A percentile compares a stretch with the other conserved stretches of the same genome.
phyloP scores from a whole-genome alignment of 2,329 filamentous ascomycete genomes.

The Fonsecaea pedrosoi region DNA sequence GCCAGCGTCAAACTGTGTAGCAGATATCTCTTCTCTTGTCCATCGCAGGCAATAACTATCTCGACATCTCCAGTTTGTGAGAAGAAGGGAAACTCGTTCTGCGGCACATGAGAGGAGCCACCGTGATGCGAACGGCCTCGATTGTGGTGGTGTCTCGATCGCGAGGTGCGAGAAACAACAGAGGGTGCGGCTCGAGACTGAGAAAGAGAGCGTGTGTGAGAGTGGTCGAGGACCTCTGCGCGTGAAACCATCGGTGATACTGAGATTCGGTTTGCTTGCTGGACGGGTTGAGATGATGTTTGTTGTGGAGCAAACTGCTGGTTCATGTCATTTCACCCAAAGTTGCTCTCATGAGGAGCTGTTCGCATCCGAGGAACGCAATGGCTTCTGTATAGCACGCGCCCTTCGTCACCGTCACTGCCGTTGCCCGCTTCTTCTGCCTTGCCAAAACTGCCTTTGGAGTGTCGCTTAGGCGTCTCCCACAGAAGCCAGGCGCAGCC shows the following conservation, averaged over 20 bases:
- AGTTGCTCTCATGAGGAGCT: slow-evolving; percentile 4
- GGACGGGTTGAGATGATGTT: slow-evolving; percentile 10
- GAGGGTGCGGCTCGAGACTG: slow-evolving; percentile 62
- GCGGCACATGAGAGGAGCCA: slow-evolving; percentile 73
- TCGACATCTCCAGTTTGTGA: slow-evolving; percentile 91
- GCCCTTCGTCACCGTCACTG: slow-evolving; percentile 9
- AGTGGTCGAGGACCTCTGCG: slow-evolving; percentile 57
- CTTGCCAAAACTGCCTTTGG: not conserved
- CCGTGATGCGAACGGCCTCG: slow-evolving; percentile 83
- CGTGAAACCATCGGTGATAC: slow-evolving; percentile 49
- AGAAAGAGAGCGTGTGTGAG: slow-evolving; percentile 40
- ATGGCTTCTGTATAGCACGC: not conserved
- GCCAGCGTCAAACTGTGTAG: slow-evolving; percentile 86
- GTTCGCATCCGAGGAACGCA: slow-evolving; percentile 1
- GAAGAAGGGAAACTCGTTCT: slow-evolving; percentile 94
- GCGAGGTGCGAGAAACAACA: slow-evolving; percentile 68
- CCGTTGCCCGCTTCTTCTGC: slow-evolving; percentile 5
- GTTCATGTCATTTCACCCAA: slow-evolving; percentile 18
- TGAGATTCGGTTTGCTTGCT: slow-evolving; percentile 19
- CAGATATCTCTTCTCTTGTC: slow-evolving; percentile 81
- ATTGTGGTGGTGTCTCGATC: slow-evolving; percentile 65
- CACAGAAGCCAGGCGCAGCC: slow-evolving; percentile 13
- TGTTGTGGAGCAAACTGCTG: slow-evolving; percentile 11
- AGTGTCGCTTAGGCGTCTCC: slow-evolving; percentile 9
- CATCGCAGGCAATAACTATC: slow-evolving; percentile 74